Conservation (phyloP, 768 basidiomycete species). For the Stropharia rugosoannulata region DNA sequence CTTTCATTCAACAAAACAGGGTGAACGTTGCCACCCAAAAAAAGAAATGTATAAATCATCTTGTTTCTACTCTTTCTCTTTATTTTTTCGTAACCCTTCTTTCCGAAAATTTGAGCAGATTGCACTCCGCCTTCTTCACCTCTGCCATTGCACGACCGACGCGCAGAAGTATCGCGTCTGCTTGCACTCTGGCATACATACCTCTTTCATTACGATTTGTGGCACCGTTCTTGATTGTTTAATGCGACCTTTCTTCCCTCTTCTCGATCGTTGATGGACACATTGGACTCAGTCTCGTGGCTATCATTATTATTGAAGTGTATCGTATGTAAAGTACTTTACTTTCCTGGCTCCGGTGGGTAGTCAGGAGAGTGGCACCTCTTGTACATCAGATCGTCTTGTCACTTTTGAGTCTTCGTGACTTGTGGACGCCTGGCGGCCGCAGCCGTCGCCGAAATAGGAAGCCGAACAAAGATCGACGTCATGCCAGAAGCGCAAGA, state of each 20-base stretch:
- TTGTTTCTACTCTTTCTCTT: not conserved
- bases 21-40: not conserved
- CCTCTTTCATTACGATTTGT: not conserved
- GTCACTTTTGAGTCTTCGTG: too few relatives aligned
- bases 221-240: not conserved
- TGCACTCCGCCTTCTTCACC: too few relatives aligned
- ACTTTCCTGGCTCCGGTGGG: too few relatives aligned
- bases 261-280: not conserved
- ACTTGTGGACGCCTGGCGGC: too few relatives aligned
- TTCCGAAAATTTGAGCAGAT: not conserved
- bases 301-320: not conserved
- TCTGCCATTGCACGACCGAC: too few relatives aligned
- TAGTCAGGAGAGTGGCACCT: not conserved
- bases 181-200: not conserved
- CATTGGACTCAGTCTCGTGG: not conserved
- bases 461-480: not conserved
- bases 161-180: too few relatives aligned
- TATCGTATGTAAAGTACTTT: too few relatives aligned
- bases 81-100: not conserved
- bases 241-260: not conserved
- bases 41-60: slow-evolving; percentile 1
- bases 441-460: too few relatives aligned
- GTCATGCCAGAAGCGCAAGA: not conserved
- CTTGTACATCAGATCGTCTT: not conserved
- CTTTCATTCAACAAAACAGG: not conserved